Percentiles rank a stretch among this genome's conserved stretches.
These are phyloP conservation scores for Leccinum disarticulatum DNA, from an alignment of 768 basidiomycete genomes.

Conservation along the genomic window DNA sequence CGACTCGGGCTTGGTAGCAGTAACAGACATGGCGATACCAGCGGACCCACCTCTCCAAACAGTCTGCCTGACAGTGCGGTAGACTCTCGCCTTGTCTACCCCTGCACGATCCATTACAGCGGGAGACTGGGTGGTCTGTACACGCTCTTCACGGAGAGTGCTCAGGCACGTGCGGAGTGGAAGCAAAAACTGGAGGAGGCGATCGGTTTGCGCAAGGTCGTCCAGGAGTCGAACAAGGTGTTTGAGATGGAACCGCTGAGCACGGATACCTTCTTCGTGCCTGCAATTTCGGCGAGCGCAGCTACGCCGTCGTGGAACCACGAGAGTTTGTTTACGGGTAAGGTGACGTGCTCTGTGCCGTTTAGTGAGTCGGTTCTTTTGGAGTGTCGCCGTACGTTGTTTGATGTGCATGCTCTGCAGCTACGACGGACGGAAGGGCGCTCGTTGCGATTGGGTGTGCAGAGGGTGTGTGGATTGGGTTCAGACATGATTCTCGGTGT, in stretches of 20 bases:
- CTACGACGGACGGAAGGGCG: constrained; percentile 78
- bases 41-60: constrained; percentile 22
- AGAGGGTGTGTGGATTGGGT: constrained; percentile 95
- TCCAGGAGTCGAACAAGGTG: constrained; percentile 92
- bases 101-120: constrained; percentile 86
- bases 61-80: constrained; percentile 40
- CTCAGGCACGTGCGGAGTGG: constrained; percentile 80
- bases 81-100: constrained; percentile 80
- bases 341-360: constrained; percentile 93
- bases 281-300: constrained; percentile 52
- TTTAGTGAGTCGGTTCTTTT: constrained; percentile 56
- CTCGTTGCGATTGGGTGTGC: constrained; percentile 93
- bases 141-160: constrained; percentile 83
- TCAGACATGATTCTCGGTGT: constrained; percentile 87
- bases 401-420: constrained; percentile 38
- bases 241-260: constrained; percentile 93
- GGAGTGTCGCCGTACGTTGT: not conserved
- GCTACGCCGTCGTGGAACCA: constrained; percentile 58
- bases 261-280: constrained; percentile 82
- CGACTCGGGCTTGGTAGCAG: constrained; percentile 49
- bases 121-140: constrained; percentile 86
- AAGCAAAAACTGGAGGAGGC: constrained; percentile 88
- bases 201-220: constrained; percentile 76
- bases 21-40: constrained; percentile 34
- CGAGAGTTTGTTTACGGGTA: constrained; percentile 72